These are phyloP conservation scores for Coriaria nepalensis DNA, from an alignment of 306 rosid genomes.

Conservation along the genomic window DNA sequence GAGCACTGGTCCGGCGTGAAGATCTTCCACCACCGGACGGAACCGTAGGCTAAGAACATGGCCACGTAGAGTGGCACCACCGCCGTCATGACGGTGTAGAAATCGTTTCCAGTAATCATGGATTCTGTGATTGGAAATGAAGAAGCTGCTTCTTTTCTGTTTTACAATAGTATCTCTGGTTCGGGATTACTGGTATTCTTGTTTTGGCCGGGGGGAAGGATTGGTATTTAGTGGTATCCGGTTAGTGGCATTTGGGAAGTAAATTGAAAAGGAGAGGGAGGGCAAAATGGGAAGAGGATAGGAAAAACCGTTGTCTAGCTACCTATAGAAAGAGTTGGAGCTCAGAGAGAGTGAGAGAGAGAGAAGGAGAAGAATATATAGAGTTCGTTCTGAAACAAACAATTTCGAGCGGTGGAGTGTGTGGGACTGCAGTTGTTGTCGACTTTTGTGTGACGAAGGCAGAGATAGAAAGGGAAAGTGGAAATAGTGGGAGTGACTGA, in stretches of 20 bases:
- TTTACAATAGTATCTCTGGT: too few relatives aligned
- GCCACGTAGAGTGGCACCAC: constrained; percentile 89
- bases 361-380: neutral
- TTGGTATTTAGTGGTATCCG: too few relatives aligned
- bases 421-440: too few relatives aligned
- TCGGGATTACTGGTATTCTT: too few relatives aligned
- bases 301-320: constrained; percentile 39
- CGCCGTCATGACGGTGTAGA: constrained; percentile 78
- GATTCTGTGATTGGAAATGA: too few relatives aligned
- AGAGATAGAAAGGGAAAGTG: too few relatives aligned
- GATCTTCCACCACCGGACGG: constrained; percentile 99
- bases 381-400: too few relatives aligned
- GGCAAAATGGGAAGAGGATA: constrained; percentile 29
- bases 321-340: constrained; percentile 17
- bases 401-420: too few relatives aligned
- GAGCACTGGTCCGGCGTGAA: constrained; percentile 99
- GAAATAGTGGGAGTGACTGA: too few relatives aligned
- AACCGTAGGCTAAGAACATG: constrained; percentile 89
- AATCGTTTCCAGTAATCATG: constrained; percentile 68
- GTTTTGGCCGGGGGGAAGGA: too few relatives aligned
- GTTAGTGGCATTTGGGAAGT: constrained; percentile 18
- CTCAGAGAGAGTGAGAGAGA: constrained; percentile 8
- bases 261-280: constrained; percentile 15
- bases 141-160: too few relatives aligned
- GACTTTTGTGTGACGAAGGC: too few relatives aligned